phyloP scores from a whole-genome alignment of 768 basidiomycete genomes.

The Phlebiopsis flavidoalba region DNA sequence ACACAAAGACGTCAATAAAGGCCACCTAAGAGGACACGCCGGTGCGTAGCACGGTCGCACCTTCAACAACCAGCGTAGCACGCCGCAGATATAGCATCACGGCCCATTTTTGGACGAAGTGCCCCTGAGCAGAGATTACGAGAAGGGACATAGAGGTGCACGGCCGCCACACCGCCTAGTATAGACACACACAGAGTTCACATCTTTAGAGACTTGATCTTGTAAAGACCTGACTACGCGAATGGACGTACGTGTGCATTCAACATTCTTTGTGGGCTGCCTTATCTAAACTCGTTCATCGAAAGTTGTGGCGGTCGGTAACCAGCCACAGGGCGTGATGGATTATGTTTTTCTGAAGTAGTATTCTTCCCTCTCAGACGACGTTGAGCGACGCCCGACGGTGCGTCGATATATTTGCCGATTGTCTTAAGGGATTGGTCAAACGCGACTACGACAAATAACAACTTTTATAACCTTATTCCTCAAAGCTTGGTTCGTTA shows the following conservation, averaged over 20 bases:
- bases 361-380: constrained; percentile 23
- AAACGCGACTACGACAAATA: constrained; percentile 66
- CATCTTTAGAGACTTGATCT: no score
- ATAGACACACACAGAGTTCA: no score
- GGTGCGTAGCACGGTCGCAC: no score
- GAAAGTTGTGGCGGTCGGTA: no score
- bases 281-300: not conserved
- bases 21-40: no score
- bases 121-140: constrained; percentile 1
- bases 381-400: constrained; percentile 66
- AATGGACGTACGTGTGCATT: no score
- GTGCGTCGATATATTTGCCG: constrained; percentile 68
- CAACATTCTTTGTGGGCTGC: no score
- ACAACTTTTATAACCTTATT: constrained; percentile 62
- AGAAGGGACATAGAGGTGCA: constrained; percentile 5
- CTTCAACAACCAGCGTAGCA: no score
- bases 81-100: no score
- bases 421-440: constrained; percentile 65
- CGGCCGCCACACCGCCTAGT: no score
- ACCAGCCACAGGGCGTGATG: not conserved
- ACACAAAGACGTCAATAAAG: no score
- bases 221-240: no score
- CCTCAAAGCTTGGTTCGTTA: constrained; percentile 68
- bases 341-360: not conserved
- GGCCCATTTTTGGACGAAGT: constrained; percentile 8